phyloP scores from a whole-genome alignment of 331 rosid species.

The Pyracantha coccinea region DNA sequence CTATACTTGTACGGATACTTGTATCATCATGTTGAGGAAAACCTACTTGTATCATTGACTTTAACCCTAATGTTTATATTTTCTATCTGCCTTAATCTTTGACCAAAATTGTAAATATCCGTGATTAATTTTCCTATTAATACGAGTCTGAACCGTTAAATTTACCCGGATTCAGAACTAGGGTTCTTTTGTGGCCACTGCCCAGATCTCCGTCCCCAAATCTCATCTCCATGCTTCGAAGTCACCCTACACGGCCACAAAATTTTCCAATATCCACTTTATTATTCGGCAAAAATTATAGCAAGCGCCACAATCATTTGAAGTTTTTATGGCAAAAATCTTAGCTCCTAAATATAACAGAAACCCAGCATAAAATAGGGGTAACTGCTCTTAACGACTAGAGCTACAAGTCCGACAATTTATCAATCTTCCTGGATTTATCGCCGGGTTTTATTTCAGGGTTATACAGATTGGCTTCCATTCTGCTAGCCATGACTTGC shows the following conservation, averaged over 20 bases:
- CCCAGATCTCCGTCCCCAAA: too few species aligned
- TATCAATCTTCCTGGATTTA: neutral
- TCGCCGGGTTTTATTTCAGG: neutral
- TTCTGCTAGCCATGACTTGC: slow-evolving; percentile 46
- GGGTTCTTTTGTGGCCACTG: neutral
- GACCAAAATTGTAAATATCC: neutral
- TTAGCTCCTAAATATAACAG: too few species aligned
- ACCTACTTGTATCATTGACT: slow-evolving; percentile 24
- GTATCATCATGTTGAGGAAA: slow-evolving; percentile 14
- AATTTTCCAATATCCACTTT: too few species aligned
- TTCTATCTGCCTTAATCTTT: neutral
- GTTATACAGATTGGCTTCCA: slow-evolving; percentile 24
- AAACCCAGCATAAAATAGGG: neutral
- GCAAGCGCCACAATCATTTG: too few species aligned
- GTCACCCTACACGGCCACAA: too few species aligned
- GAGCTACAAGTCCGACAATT: neutral
- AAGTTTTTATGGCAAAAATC: too few species aligned
- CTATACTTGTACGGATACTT: neutral
- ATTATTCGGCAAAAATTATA: too few species aligned
- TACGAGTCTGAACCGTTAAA: too few species aligned
- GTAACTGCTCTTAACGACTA: neutral
- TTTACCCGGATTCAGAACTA: neutral
- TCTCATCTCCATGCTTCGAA: too few species aligned
- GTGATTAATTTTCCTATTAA: neutral
- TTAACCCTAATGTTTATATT: slow-evolving; percentile 18